Evolutionary conservation across 345 rosid species (phyloP), one percentile per base, ranked within the genome.

Genomic region (Trapa incisa): DNA sequence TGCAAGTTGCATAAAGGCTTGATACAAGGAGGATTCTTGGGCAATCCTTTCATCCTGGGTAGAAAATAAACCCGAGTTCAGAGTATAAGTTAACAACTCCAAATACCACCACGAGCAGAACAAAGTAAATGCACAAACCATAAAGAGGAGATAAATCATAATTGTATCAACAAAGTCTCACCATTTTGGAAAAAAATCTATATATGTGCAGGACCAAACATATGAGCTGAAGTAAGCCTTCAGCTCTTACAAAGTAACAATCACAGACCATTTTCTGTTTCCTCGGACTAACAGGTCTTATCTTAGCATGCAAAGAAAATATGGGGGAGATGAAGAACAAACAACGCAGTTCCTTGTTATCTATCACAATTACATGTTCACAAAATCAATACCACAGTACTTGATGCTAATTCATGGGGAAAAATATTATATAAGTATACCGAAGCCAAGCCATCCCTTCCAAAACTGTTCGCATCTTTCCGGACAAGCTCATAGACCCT

Each of bases 381-480:
- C 29, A 22, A 22, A 22, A 22, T 22, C 29, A 22, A 22, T 22
- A 22, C 29, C 29, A 22, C 29, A 22, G 29, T 22, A 22, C 29
- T 22, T 22, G 0, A 22, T 22, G 29, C 29, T 22, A 22, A 22
- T 22, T 22, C 29, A 22, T 22, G 29, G 29, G 29, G 29, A 22
- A 22, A 22, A 87, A 67, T 65, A 72, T 73, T 72, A 53, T 7
- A 7, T 7, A 81, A 70, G 75, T 76, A 77, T 76, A 78, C 77
- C 83, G 73, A 73, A 74, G 80, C 80, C 81, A 69, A 64, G 35
- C 67, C 36, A 32, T 66, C 77, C 73, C 76, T 22, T 83, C 79
- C 97, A 89, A 91, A 94, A 94, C 80, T 89, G 87, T 75, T 79
- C 35, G 72, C 73, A 2, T 45, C 6, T 72, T 73, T 61, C 66